These are phyloP conservation scores for Fusarium euwallaceae DNA, from an alignment of 2,329 filamentous ascomycete species.

Conservation along the genomic window DNA sequence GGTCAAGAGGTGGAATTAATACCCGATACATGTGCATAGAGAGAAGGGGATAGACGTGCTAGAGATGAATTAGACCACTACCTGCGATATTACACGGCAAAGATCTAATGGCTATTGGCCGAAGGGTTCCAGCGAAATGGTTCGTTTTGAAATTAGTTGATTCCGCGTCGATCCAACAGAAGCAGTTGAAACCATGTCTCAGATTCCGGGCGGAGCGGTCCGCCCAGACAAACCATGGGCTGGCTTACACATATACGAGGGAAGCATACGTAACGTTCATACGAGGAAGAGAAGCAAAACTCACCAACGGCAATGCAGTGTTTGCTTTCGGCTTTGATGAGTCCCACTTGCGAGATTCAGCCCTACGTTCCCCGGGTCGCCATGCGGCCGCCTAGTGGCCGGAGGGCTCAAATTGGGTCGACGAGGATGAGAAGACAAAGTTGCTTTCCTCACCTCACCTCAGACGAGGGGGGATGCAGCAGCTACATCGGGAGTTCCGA, in stretches of 20 bases:
- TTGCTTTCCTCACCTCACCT: slow-evolving; percentile 12
- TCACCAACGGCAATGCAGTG: slow-evolving; percentile 3
- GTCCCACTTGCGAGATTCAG: slow-evolving; percentile 42
- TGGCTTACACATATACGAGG: neutral
- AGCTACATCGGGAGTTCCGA: neutral
- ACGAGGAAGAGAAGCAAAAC: slow-evolving; percentile 10
- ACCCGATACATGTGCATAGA: slow-evolving; percentile 42
- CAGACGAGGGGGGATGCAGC: neutral
- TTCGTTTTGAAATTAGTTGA: slow-evolving; percentile 16
- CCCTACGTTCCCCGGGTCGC: slow-evolving; percentile 36
- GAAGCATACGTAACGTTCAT: neutral
- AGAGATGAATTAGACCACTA: slow-evolving; percentile 6
- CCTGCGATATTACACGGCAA: neutral
- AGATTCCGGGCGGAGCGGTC: slow-evolving; percentile 24
- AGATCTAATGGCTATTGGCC: slow-evolving; percentile 26
- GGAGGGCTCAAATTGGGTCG: slow-evolving; percentile 8
- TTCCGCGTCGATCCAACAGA: slow-evolving; percentile 32
- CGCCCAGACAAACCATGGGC: slow-evolving; percentile 11
- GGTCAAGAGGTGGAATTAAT: slow-evolving; percentile 36
- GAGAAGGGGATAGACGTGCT: slow-evolving; percentile 2
- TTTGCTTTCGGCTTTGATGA: slow-evolving; percentile 10
- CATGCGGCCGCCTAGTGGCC: slow-evolving; percentile 32
- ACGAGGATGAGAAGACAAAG: slow-evolving; percentile 7
- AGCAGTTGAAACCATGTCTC: slow-evolving; percentile 25
- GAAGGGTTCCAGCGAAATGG: slow-evolving; percentile 15